Evolutionary conservation across 768 basidiomycete species (phyloP), one percentile per base, ranked within the genome.

Genomic region (Podaxis rugospora): DNA sequence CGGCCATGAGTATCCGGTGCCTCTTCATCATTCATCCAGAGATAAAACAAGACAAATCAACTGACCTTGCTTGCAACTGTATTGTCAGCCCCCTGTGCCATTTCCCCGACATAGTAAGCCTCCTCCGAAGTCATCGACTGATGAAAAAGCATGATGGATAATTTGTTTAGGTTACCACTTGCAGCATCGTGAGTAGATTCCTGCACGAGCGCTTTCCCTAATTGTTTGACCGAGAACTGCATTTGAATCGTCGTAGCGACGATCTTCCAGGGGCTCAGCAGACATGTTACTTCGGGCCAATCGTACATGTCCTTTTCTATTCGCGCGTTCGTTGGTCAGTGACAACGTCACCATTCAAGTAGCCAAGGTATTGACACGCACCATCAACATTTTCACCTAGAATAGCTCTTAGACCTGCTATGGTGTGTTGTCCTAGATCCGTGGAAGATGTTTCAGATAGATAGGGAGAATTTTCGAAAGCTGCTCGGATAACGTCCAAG

Each of bases 261-360:
- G 25, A 93, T 82, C 67, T 89, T 90, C 90, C 92, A 93, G 0
- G 90, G 92, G 63, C 89, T 92, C 28, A 93, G 75, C 35, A 89
- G 75, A 9, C 84, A 85, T 0, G 84, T 85, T 11, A 87, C 80
- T 62, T 81, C 78, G 18, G 84, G 82, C 80, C 84, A 86, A 57
- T 81, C 83, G 53, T 79, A 80, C 54, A 83, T 74, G 40, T 83
- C 83, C 18, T 80, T 74, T 57, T 83, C 81, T 74, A 65, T 50
- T 53, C 50, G 28, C 52, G 37, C 16, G 25, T 21, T 55, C 21
- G 42, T 37, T 54, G 18, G 61, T 55, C 47, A 42, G 47, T 47
- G 18, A 10, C 13, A 16, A 42, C 28, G 25, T 13, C 18, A n/a
- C 27, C n/a, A 23, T 37, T 32, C 37, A 13, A 16, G 28, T 59